Evolutionary conservation across 179 eudicot species (phyloP), one percentile per base, ranked within the genome.

Genomic region (Nepenthes alata): DNA sequence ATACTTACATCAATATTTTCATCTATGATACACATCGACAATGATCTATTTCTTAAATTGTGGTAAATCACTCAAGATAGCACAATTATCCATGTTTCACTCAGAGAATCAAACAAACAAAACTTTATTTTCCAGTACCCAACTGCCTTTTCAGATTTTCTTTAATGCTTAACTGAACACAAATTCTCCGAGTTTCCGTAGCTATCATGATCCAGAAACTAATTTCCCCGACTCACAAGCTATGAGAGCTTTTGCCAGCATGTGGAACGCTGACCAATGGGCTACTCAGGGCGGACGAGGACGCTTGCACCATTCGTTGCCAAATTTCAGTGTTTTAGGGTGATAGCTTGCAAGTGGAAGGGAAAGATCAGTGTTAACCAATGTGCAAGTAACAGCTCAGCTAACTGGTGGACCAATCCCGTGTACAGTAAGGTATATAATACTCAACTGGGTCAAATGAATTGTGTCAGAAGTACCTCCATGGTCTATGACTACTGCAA

Each of bases 181-280:
- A 10, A 6, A 11, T 10, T 52, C 34, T 85, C 69, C 74, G 86
- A 69, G 84, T 85, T 11, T 70, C 82, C 73, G 77, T 45, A 80
- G 83, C 77, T 73, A 67, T 50, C 69, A 74, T 56, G 72, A 62
- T 65, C 15, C 62, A 36, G 76, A 76, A 13, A 77, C 77, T 13
- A 74, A 75, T 11, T 84, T 60, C 67, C 85, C 85, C 15, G 74
- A 71, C 59, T 48, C 74, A 37, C 84, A 80, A 51, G 77, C 79
- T 25, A 78, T 83, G 91, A 58, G 64, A 13, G 74, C 64, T 0
- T 78, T 78, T 13, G 64, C 82, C 12, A 85, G 85, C 73, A 61
- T 80, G 2, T 85, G 88, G 88, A 79, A 85, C 54, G 88, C 84
- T 1, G 85, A 85, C 50, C 67, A 76, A 44, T 85, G 88, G 87